Evolutionary conservation across 2,329 filamentous ascomycete genomes (phyloP), one percentile per base, ranked within the genome.

Genomic region (Capronia coronata): DNA sequence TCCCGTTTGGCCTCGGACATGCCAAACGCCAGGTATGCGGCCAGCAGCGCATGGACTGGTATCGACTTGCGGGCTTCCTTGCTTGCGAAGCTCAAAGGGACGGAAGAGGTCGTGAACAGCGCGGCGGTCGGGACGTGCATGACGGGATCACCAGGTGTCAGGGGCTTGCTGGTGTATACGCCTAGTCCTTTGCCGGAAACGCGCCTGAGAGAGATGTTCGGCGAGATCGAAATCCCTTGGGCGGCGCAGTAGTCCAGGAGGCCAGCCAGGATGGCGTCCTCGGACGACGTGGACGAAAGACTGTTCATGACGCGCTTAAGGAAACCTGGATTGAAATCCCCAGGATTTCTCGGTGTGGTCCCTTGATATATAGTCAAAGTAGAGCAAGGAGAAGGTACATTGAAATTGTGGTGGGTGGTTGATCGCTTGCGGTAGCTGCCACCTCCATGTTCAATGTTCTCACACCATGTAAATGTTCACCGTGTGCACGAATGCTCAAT

Each of bases 1-100:
- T 52, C 38, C 13, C 18, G 34, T 18, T 40, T 37, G 6, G 44
- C 29, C 8, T 54, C 38, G 10, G 45, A 40, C 18, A 43, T 22
- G 11, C 48, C 51, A 38, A 58, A 56, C 9, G 55, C 48, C 11
- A 58, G 30, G 30, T 53, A 58, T 6, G 52, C 53, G 6, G 52
- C 52, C 14, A 58, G 29, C 22, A 53, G 47, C 7, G 49, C 55
- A 29, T 58, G 52, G n/a, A 54, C 49, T 2, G 52, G 50, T 11
- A 58, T 42, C 5, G 34, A 14, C 21, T 50, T 48, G 30, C 52
- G 41, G 14, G 37, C 29, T 18, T 45, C 46, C 6, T 35, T 43
- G 23, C 34, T 29, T 7, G 43, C 30, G 30, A 58, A 53, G 14
- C 30, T 50, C 3, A 39, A 9, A 7, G 55, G 55, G 11, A 58